A percentile compares a stretch with the other conserved stretches of the same genome.
phyloP scores from a whole-genome alignment of 495 filamentous ascomycete species.

The Talaromyces nanjingensis region DNA sequence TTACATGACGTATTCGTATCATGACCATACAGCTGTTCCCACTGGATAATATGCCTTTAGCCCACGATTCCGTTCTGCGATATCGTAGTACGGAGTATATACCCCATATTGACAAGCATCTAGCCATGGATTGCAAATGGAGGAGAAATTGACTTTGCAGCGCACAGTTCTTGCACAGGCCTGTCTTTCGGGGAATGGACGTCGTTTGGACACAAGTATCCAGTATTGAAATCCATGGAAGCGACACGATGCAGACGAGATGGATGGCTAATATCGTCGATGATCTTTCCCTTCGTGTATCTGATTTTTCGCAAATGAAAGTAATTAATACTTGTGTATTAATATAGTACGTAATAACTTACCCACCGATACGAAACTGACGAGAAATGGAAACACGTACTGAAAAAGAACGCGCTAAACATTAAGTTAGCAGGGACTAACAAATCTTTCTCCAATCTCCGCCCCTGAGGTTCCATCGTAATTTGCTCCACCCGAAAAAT shows the following conservation, averaged over 20 bases:
- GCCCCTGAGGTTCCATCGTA: background rate
- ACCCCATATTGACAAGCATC: background rate
- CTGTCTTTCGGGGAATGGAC: background rate
- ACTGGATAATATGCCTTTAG: too few species aligned
- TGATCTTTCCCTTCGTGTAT: background rate
- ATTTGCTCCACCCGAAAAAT: background rate
- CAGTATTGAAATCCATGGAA: background rate
- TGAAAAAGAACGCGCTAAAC: background rate
- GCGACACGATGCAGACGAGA: background rate
- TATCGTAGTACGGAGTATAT: background rate
- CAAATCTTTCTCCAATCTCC: background rate
- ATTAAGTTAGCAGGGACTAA: background rate
- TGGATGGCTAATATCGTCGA: background rate
- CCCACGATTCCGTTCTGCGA: too few species aligned
- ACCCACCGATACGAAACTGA: background rate
- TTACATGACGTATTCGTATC: background rate
- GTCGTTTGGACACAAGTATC: background rate
- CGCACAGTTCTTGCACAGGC: background rate
- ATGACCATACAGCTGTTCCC: background rate
- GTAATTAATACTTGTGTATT: background rate
- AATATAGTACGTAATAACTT: background rate
- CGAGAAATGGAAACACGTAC: background rate
- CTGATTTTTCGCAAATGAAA: background rate
- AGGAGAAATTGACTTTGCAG: background rate
- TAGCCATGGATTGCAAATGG: background rate